phyloP scores from a whole-genome alignment of 202 grass and related monocot species.

The Bolboschoenoplectus hybrid region DNA sequence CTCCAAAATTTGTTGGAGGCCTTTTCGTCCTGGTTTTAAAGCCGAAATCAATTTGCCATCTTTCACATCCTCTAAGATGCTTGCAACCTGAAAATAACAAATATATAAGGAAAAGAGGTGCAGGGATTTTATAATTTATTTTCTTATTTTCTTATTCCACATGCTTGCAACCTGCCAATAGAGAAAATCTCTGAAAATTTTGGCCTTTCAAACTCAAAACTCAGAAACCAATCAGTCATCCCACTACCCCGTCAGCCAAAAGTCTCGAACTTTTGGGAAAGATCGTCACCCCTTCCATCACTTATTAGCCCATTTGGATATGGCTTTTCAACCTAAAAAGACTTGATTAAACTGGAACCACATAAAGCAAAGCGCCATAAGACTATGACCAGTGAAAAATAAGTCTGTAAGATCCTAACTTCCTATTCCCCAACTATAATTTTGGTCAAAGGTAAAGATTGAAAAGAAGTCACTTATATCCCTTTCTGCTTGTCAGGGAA shows the following conservation, averaged over 20 bases:
- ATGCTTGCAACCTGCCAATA: neutral
- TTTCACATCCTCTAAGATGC: conserved; percentile 72
- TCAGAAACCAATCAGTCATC: neutral
- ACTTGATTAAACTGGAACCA: conserved; percentile 13
- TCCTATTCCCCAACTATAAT: neutral
- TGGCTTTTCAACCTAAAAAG: conserved; percentile 5
- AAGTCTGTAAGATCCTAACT: conserved; percentile 3
- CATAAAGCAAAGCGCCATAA: conserved; percentile 19
- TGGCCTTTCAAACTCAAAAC: neutral
- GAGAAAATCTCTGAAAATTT: neutral
- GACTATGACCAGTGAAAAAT: neutral
- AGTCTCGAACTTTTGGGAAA: neutral
- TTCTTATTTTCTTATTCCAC: neutral
- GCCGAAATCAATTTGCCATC: conserved; percentile 35
- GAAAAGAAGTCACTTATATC: conserved; percentile 22
- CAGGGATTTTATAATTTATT: neutral
- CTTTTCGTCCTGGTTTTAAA: conserved; percentile 56
- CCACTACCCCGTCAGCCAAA: neutral
- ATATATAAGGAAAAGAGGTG: conserved; percentile 1
- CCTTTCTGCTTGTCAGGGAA: neutral
- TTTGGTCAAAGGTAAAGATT: conserved; percentile 8
- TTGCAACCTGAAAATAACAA: conserved; percentile 53
- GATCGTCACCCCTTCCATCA: neutral
- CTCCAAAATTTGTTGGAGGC: conserved; percentile 63
- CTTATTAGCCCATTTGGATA: conserved; percentile 12